Base-by-base conservation (phyloP, 1,284 basidiomycete species). In the Mrakiaceae sp. region DNA sequence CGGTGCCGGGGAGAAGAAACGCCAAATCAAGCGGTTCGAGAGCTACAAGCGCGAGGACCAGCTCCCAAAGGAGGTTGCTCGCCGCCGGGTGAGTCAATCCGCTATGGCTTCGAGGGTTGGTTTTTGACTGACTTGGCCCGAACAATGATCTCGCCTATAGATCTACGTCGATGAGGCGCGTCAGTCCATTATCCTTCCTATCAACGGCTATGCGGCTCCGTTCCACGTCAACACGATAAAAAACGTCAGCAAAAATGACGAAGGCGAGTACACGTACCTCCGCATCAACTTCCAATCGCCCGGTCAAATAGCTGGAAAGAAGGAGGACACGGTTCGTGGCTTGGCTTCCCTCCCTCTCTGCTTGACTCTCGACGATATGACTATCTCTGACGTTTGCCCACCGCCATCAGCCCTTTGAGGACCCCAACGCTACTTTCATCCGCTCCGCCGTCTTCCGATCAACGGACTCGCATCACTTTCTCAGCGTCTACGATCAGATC, bases 191-290 rank as follows among this genome's bases (percentile, higher is more conserved):
- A 82, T 98, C 57, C 76, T 98, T 2, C 96, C 96, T 10, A 86
- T 98, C 70, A 86, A 98, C 72, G 95, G 95, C 3, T 98, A 88
- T 70, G 90, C 92, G 0, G 93, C 97, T 0, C 94, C 96, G 0
- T 98, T 97, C 80, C 96, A 99, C 74, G 94, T 98, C 77, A 96
- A 96, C 72, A 94, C 93, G 1, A 90, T 99, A 69, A 99, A 99
- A 78, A 98, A 97, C 73, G 89, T 88, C 48, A 93, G 88, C 80
- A 98, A 98, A 80, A 95, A 86, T 69, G 95, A 98, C 70, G 96
- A 98, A 74, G 91, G 90, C 7, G 92, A 98, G 63, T 90, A 87
- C 74, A 95, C 94, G 0, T 91, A 91, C 69, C 81, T 99, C 65
- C 86, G 96, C 4, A 93, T 99, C 77, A 98, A 98, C 78, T 97